Percentiles rank a stretch among this genome's conserved stretches.
Evolutionary conservation across 2,329 filamentous ascomycete species (phyloP).

Genomic region (Trichophyton equinum): DNA sequence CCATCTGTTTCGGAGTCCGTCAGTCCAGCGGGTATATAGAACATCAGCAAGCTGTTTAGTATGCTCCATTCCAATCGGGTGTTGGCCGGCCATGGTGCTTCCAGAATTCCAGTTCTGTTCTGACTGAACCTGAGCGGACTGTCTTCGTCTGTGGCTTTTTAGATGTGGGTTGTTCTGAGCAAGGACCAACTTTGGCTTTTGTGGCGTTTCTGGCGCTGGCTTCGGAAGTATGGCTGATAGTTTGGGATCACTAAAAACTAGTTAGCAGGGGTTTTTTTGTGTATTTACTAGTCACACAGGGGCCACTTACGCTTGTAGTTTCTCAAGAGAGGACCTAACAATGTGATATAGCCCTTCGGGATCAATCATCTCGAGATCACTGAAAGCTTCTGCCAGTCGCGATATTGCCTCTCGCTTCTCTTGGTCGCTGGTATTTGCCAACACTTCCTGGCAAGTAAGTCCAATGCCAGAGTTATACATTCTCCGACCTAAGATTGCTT

Average conservation of each 20-base stretch:
- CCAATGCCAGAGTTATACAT: conserved; percentile 74
- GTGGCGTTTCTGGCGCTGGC: conserved; percentile 33
- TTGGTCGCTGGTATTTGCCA: conserved; percentile 60
- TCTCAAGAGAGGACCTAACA: conserved; percentile 63
- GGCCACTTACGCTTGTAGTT: conserved; percentile 42
- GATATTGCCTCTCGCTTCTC: conserved; percentile 75
- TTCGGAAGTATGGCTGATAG: conserved; percentile 10
- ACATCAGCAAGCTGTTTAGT: conserved; percentile 80
- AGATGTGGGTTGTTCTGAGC: conserved; percentile 76
- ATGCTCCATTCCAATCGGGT: conserved; percentile 73
- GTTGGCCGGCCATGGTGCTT: conserved; percentile 43
- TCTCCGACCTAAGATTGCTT: conserved; percentile 67
- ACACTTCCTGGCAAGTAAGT: conserved; percentile 68
- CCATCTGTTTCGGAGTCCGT: conserved; percentile 66
- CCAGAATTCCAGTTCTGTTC: conserved; percentile 25
- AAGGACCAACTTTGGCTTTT: conserved; percentile 55
- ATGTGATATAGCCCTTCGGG: conserved; percentile 83
- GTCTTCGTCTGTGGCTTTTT: conserved; percentile 60
- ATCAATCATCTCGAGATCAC: conserved; percentile 69
- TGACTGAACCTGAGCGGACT: conserved; percentile 32
- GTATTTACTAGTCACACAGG: background rate
- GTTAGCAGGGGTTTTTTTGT: background rate
- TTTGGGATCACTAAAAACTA: conserved; percentile 21
- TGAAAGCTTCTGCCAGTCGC: conserved; percentile 73
- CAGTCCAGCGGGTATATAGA: conserved; percentile 79